These are phyloP conservation scores for Diaporthe capsici DNA, from an alignment of 2,329 filamentous ascomycete genomes.

Conservation along the genomic window DNA sequence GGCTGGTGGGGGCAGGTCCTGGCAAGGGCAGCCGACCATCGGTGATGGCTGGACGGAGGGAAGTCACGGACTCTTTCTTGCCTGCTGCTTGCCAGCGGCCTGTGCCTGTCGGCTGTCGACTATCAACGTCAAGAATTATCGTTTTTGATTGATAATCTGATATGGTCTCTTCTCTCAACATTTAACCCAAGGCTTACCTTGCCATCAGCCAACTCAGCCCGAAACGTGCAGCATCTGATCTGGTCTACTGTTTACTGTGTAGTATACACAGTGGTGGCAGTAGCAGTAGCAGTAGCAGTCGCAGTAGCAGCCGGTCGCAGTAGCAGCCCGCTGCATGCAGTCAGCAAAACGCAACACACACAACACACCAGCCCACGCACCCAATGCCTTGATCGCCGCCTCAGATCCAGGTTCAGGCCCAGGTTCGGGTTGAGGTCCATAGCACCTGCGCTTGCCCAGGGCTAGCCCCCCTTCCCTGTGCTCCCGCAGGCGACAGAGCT, in stretches of 20 bases:
- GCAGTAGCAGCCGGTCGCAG: background rate
- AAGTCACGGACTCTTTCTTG: background rate
- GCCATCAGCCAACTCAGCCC: background rate
- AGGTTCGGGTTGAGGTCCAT: background rate
- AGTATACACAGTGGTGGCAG: background rate
- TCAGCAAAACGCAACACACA: conserved; percentile 31
- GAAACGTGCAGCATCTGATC: background rate
- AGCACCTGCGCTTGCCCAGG: background rate
- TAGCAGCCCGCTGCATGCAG: conserved; percentile 17
- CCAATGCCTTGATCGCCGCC: conserved; percentile 28
- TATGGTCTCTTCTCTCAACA: background rate
- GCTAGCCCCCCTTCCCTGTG: no score
- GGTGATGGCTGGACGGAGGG: conserved; percentile 16
- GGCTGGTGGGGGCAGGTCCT: conserved; percentile 20
- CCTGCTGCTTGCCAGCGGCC: background rate
- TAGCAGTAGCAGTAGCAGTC: background rate
- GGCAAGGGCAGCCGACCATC: conserved; percentile 31
- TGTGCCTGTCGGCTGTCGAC: background rate
- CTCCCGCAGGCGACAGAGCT: background rate
- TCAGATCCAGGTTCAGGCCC: conserved; percentile 6
- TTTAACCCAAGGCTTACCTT: background rate
- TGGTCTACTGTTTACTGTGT: background rate
- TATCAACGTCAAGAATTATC: background rate
- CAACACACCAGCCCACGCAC: background rate
- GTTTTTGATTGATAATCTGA: background rate